phyloP scores from a whole-genome alignment of 176 grass and related monocot genomes.

The Melocanna baccifera region DNA sequence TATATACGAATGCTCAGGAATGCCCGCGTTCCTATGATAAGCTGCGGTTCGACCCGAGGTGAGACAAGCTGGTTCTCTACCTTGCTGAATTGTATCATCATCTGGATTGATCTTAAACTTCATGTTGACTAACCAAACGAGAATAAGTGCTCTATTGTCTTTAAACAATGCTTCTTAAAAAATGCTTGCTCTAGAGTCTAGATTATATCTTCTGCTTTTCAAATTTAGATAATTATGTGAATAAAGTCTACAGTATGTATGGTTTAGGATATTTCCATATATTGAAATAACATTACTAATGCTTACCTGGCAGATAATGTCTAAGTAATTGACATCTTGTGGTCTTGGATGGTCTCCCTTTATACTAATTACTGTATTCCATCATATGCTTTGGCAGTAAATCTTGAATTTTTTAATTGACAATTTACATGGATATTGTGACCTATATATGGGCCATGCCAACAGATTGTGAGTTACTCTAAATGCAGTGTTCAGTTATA shows the following conservation, averaged over 20 bases:
- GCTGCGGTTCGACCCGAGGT: slow-evolving; percentile 83
- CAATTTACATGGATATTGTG: background rate
- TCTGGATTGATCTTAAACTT: background rate
- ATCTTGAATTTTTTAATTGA: background rate
- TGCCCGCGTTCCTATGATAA: slow-evolving; percentile 91
- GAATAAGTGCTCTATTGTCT: background rate
- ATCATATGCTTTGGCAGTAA: background rate
- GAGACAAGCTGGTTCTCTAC: slow-evolving; percentile 22
- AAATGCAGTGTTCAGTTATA: background rate
- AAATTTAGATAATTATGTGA: background rate
- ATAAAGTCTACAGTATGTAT: background rate
- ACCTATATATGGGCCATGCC: background rate
- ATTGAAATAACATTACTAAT: background rate
- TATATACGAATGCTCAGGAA: slow-evolving; percentile 66
- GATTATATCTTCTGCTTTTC: background rate
- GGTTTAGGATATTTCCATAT: background rate
- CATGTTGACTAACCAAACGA: background rate
- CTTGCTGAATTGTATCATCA: background rate
- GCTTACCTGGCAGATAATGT: background rate
- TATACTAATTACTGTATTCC: slow-evolving; percentile 1
- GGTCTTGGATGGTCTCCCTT: background rate
- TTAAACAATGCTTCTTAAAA: background rate
- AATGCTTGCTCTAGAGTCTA: background rate
- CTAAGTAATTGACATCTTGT: background rate
- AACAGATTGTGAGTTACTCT: background rate